Evolutionary conservation across 2,329 filamentous ascomycete species (phyloP).

Genomic region (Claviceps sorghi): DNA sequence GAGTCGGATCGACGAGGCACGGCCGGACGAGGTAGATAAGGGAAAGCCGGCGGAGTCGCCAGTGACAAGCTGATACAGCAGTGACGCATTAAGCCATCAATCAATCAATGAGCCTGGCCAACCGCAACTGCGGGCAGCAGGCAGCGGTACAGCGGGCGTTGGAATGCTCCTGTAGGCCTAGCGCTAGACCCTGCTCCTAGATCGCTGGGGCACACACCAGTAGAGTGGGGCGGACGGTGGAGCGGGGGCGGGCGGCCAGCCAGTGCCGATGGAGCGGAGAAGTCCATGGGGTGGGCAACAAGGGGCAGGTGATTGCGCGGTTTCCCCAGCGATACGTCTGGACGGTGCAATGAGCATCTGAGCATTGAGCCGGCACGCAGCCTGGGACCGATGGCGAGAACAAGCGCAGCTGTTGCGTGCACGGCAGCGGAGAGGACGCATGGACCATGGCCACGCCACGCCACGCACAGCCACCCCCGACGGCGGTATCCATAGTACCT

Average conservation of each 20-base stretch:
- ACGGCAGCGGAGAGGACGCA: no score
- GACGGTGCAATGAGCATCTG: neutral
- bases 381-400: neutral
- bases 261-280: neutral
- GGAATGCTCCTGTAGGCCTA: slow-evolving; percentile 1
- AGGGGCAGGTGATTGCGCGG: slow-evolving; percentile 4
- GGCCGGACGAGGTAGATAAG: slow-evolving; percentile 11
- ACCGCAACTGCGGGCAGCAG: neutral
- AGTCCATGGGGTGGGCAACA: neutral
- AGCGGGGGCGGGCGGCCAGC: neutral
- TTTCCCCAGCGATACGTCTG: slow-evolving; percentile 17
- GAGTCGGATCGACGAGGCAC: slow-evolving; percentile 12
- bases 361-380: neutral
- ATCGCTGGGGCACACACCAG: slow-evolving; percentile 9
- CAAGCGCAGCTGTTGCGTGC: neutral
- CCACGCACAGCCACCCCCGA: no score
- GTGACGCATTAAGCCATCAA: slow-evolving; percentile 21
- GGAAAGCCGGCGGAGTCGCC: slow-evolving; percentile 6
- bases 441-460: no score
- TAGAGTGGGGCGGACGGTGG: slow-evolving; percentile 8
- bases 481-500: no score
- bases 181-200: slow-evolving; percentile 1
- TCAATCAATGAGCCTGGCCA: slow-evolving; percentile 10
- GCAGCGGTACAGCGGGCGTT: neutral
- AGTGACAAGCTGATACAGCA: slow-evolving; percentile 9